Evolutionary conservation across 2,329 filamentous ascomycete species (phyloP).

Genomic region (Fusarium bulbicola): DNA sequence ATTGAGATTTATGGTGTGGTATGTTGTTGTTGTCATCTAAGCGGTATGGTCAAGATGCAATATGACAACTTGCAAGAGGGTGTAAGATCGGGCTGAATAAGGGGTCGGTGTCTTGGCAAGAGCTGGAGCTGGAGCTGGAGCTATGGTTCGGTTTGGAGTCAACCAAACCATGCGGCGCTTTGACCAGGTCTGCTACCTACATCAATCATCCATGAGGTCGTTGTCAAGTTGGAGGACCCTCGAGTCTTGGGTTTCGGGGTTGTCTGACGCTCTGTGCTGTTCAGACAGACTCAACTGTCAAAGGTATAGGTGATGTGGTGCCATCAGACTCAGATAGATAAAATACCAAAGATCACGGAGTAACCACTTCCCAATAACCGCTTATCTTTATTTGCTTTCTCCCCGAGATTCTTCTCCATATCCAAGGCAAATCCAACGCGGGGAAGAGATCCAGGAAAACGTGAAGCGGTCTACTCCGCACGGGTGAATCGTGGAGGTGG

Average conservation of each 20-base stretch:
- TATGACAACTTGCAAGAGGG: not conserved
- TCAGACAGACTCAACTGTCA: not conserved
- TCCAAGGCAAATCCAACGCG: conserved; percentile 14
- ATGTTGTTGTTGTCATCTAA: not conserved
- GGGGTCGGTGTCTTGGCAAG: conserved; percentile 1
- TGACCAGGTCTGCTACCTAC: not conserved
- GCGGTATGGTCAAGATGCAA: not conserved
- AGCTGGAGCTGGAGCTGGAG: not conserved
- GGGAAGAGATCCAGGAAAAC: conserved; percentile 26
- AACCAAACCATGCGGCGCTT: not conserved
- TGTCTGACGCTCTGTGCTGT: not conserved
- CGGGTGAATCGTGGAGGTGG: conserved; percentile 30
- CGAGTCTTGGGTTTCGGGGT: not conserved
- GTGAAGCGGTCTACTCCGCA: conserved; percentile 32
- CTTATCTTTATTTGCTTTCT: conserved; percentile 13
- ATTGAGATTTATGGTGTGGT: not conserved
- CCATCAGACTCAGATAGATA: not conserved
- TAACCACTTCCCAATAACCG: not conserved
- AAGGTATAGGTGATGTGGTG: not conserved
- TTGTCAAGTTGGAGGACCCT: conserved; percentile 2
- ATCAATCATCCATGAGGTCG: not conserved
- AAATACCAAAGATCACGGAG: not conserved
- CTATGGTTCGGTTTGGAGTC: not conserved
- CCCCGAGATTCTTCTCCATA: conserved; percentile 21
- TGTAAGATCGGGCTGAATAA: conserved; percentile 1